A percentile compares a stretch with the other conserved stretches of the same genome.
Evolutionary conservation across 2,329 filamentous ascomycete species (phyloP).

Genomic region (Aspergillus fructus): DNA sequence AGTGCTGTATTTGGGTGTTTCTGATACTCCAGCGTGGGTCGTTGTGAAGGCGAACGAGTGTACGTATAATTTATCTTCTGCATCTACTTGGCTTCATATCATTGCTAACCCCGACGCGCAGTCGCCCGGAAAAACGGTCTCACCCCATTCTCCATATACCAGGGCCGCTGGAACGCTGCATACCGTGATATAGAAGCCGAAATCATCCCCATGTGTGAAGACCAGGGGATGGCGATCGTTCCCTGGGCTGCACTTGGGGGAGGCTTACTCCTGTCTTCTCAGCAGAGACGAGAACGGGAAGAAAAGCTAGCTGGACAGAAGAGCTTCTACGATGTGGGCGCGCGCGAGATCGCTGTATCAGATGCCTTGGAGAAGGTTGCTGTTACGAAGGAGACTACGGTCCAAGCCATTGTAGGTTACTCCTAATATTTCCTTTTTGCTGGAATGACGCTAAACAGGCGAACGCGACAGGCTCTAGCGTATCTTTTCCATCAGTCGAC

Average conservation of each 20-base stretch:
- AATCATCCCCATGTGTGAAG: slow-evolving; percentile 13
- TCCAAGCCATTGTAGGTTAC: slow-evolving; percentile 10
- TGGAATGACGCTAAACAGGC: neutral
- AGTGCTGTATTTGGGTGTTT: slow-evolving; percentile 13
- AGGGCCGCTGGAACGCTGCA: slow-evolving; percentile 11
- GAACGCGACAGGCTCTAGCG: neutral
- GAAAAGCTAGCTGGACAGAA: neutral
- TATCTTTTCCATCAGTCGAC: slow-evolving; percentile 7
- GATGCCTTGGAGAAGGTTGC: slow-evolving; percentile 10
- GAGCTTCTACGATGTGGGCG: neutral
- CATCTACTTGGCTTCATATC: too few relatives aligned
- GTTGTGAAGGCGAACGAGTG: slow-evolving; percentile 15
- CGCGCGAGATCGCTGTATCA: slow-evolving; percentile 3
- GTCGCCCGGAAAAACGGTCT: slow-evolving; percentile 10
- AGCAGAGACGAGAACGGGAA: neutral
- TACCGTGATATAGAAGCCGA: slow-evolving; percentile 11
- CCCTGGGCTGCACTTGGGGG: slow-evolving; percentile 9
- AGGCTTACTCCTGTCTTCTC: neutral
- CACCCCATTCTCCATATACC: slow-evolving; percentile 11
- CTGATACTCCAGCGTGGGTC: slow-evolving; percentile 10
- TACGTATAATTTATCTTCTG: neutral
- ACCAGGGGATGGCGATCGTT: slow-evolving; percentile 13
- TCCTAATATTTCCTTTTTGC: neutral
- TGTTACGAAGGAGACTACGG: neutral
- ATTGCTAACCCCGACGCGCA: neutral